Percentiles rank a stretch among this genome's conserved stretches.
phyloP scores from a whole-genome alignment of 2,329 filamentous ascomycete genomes.

The Beauveria varroae region DNA sequence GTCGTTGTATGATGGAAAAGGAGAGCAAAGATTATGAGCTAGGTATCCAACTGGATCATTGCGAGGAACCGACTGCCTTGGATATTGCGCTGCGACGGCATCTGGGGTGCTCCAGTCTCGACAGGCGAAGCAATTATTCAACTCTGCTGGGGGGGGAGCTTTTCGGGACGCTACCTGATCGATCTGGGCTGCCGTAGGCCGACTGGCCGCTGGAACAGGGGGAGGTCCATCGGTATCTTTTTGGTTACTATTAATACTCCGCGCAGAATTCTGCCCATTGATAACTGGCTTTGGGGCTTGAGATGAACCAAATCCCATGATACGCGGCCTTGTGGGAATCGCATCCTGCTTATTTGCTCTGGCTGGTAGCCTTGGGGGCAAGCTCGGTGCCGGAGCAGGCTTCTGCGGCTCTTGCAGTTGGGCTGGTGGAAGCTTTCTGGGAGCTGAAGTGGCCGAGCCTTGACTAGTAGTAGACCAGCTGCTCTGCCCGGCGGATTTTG shows the following conservation, averaged over 20 bases:
- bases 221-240: slow-evolving; percentile 13
- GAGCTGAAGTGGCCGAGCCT: slow-evolving; percentile 32
- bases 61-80: slow-evolving; percentile 60
- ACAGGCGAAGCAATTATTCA: slow-evolving; percentile 63
- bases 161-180: slow-evolving; percentile 32
- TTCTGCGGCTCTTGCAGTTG: neutral
- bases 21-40: slow-evolving; percentile 67
- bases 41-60: slow-evolving; percentile 63
- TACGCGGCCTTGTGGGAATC: slow-evolving; percentile 1
- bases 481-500: slow-evolving; percentile 39
- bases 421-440: slow-evolving; percentile 47
- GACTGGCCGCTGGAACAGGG: slow-evolving; percentile 41
- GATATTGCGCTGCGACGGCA: slow-evolving; percentile 67
- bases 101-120: slow-evolving; percentile 84
- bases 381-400: slow-evolving; percentile 23
- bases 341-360: slow-evolving; percentile 15
- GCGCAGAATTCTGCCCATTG: neutral
- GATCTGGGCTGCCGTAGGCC: slow-evolving; percentile 45
- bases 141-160: slow-evolving; percentile 19
- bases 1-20: slow-evolving; percentile 76
- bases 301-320: slow-evolving; percentile 10
- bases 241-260: neutral
- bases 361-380: slow-evolving; percentile 45
- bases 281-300: slow-evolving; percentile 12
- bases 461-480: slow-evolving; percentile 42